Evolutionary conservation across 2,329 filamentous ascomycete genomes (phyloP), one percentile per base, ranked within the genome.

Genomic region (Pseudogymnoascus destructans): DNA sequence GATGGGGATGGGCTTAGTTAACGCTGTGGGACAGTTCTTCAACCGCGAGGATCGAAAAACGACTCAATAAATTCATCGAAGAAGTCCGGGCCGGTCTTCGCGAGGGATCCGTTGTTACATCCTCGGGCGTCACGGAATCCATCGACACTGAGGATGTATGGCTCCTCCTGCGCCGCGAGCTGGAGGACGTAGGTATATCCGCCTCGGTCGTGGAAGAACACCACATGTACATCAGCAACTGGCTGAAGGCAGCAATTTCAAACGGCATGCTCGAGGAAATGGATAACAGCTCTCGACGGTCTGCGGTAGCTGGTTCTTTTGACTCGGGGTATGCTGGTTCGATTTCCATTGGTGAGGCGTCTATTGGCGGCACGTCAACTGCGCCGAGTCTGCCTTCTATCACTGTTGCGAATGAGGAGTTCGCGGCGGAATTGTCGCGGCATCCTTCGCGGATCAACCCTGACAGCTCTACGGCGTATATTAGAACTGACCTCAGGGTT

Each of bases 161-260:
- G 65, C 56, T 59, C 30, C 59, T 66, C 57, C 60, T 68, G 10
- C 61, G 64, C 52, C 63, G 63, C 19, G 64, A 66, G 32, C 62
- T 68, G 3, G 64, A 66, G 57, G 63, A 68, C 46, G 61, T 68
- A 4, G 64, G 63, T n/a, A 67, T 67, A 61, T 66, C 58, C 61
- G 66, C 40, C 19, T n/a, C 40, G 2, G 40, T 46, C 40, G 40
- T 46, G 19, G 40, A 46, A 33, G 66, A 67, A 33, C 63, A 68
- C 30, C 63, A 65, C 33, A 62, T 61, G 6, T 67, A 64, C 33
- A 67, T 68, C 27, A 63, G 59, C n/a, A 58, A 58, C 6, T 67
- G 64, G 63, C 63, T 67, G 59, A 65, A 64, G 49, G 59, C 57
- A 2, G 63, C 63, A 10, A 60, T 68, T 5, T 35, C 59, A n/a